Percentiles rank a stretch among this genome's conserved stretches.
Conservation (phyloP, 768 basidiomycete species). For the Xanthoconium purpureum region DNA sequence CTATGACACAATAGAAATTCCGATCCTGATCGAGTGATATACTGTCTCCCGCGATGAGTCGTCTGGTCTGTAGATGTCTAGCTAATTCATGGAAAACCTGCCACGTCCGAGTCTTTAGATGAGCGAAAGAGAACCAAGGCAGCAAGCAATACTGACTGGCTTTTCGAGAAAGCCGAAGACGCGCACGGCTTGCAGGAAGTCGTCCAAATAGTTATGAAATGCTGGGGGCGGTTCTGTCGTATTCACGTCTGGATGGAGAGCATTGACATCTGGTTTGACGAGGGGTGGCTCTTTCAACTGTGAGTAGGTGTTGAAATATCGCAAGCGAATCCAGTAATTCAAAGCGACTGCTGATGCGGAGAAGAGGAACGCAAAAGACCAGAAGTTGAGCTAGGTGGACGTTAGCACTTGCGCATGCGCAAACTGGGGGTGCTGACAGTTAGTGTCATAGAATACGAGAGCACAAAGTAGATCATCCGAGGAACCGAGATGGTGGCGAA, state of each 20-base stretch:
- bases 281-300: slow-evolving; percentile 79
- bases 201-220: slow-evolving; percentile 96
- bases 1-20: slow-evolving; percentile 97
- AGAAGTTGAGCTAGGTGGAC: slow-evolving; percentile 74
- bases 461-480: slow-evolving; percentile 66
- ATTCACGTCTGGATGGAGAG: slow-evolving; percentile 90
- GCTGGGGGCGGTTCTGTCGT: slow-evolving; percentile 65
- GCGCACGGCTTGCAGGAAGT: slow-evolving; percentile 92
- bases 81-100: slow-evolving; percentile 97
- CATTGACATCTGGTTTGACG: slow-evolving; percentile 77
- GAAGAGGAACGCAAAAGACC: slow-evolving; percentile 82
- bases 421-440: slow-evolving; percentile 49
- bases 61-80: slow-evolving; percentile 89
- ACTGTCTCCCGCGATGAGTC: slow-evolving; percentile 95
- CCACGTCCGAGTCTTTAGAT: background rate
- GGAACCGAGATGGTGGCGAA: slow-evolving; percentile 85
- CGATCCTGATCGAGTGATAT: slow-evolving; percentile 88
- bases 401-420: background rate
- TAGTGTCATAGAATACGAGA: slow-evolving; percentile 87
- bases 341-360: slow-evolving; percentile 59
- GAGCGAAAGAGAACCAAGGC: background rate
- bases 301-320: slow-evolving; percentile 72
- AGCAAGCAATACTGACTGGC: slow-evolving; percentile 54
- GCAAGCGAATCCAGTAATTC: slow-evolving; percentile 84
- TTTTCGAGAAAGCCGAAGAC: slow-evolving; percentile 98